Evolutionary conservation across 148 eudicot species (phyloP), one percentile per base, ranked within the genome.

Genomic region (Limonium bicolor): DNA sequence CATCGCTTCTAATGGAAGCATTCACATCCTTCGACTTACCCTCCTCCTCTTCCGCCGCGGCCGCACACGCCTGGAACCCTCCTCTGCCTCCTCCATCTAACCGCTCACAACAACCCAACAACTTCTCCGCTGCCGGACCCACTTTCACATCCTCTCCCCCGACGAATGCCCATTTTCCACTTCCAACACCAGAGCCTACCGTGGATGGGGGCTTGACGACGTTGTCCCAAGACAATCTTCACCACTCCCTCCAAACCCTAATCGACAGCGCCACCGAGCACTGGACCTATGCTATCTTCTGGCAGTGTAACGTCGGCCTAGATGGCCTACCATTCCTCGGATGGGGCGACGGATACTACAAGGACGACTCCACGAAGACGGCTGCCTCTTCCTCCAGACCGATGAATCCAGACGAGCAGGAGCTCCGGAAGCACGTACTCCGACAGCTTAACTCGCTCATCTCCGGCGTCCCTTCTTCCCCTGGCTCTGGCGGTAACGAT

Each of bases 281-380:
- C 60, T 90, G 99, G 99, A 81, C 93, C 5, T 90, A 90, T 60
- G 99, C 95, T 7, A 85, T 90, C 24, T 90, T 80, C 72, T 90
- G 99, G 99, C 95, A 84, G 40, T 63, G 47, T 70, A 46, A 68
- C 29, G 41, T 51, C 2, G 80, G 68, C 20, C 46, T 36, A 34
- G n/a, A 69, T 27, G 62, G 63, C 7, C 65, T 57, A 4, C 30
- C 77, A 0, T 13, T 77, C 2, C 55, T 90, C 0, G 73, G 75
- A 0, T 90, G 99, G 99, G 95, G 95, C 2, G 99, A 90, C 19
- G 99, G 99, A 0, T 84, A 84, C 42, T 90, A 90, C 43, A 80
- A 69, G n/a, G 95, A 77, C 0, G 80, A 63, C 7, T 25, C 41
- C 20, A 29, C 10, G 4, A 28, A 39, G 2, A 38, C 19, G 34